Percentiles rank a stretch among this genome's conserved stretches.
These are phyloP conservation scores for Nakaseomyces glabratus DNA, from an alignment of 1,139 yeast genomes.

Conservation along the genomic window DNA sequence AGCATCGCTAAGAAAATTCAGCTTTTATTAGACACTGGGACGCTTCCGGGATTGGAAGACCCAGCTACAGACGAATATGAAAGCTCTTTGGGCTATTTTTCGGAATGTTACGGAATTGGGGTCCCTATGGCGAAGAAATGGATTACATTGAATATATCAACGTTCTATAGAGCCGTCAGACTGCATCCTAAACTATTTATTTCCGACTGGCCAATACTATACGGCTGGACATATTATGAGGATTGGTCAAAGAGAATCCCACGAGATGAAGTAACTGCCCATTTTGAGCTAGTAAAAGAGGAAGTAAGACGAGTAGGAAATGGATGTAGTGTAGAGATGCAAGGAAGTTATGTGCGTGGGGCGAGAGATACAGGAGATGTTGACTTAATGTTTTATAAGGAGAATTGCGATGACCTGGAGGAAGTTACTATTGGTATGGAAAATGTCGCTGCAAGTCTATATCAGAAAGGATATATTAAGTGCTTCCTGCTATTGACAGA, in stretches of 20 bases:
- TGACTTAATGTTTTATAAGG: slow-evolving; percentile 45
- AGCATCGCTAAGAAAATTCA: slow-evolving; percentile 43
- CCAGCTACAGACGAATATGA: slow-evolving; percentile 23
- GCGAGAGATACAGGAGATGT: slow-evolving; percentile 45
- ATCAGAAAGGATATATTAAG: slow-evolving; percentile 25
- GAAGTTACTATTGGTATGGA: slow-evolving; percentile 30
- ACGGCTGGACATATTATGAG: slow-evolving; percentile 43
- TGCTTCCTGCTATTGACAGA: slow-evolving; percentile 25
- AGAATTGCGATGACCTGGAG: slow-evolving; percentile 28
- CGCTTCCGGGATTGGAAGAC: slow-evolving; percentile 34
- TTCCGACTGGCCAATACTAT: slow-evolving; percentile 33
- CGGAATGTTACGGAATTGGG: slow-evolving; percentile 49
- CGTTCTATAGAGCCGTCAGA: slow-evolving; percentile 36
- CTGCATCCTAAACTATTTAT: slow-evolving; percentile 28
- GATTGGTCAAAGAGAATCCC: slow-evolving; percentile 45
- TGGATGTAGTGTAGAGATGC: slow-evolving; percentile 33
- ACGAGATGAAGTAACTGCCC: slow-evolving; percentile 40
- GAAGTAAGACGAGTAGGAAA: slow-evolving; percentile 35
- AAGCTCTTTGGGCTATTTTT: slow-evolving; percentile 32
- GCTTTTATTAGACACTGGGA: slow-evolving; percentile 38
- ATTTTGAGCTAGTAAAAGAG: slow-evolving; percentile 33
- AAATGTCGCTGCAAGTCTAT: slow-evolving; percentile 26
- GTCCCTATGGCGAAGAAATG: slow-evolving; percentile 38
- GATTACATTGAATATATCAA: slow-evolving; percentile 35
- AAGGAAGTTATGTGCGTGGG: slow-evolving; percentile 55